These are phyloP conservation scores for Blumeriella jaapii DNA, from an alignment of 2,329 filamentous ascomycete species.

Conservation along the genomic window DNA sequence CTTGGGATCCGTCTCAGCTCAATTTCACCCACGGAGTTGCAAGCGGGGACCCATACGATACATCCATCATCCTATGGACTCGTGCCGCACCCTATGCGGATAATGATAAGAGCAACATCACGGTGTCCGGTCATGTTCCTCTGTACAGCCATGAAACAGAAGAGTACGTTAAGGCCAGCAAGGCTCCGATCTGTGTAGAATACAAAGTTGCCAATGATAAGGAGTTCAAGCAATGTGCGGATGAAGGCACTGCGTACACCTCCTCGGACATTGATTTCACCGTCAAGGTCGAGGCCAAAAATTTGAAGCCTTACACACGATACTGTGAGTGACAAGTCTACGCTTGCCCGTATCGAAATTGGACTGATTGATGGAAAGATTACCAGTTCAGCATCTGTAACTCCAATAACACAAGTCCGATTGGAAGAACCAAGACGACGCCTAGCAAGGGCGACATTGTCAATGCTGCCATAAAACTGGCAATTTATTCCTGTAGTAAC, in stretches of 20 bases:
- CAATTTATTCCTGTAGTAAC: constrained; percentile 62
- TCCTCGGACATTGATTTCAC: constrained; percentile 64
- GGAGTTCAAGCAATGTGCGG: constrained; percentile 35
- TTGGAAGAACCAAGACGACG: constrained; percentile 61
- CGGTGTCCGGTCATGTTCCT: constrained; percentile 33
- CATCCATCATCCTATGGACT: constrained; percentile 46
- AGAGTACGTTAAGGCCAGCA: constrained; percentile 38
- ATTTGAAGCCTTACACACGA: constrained; percentile 48
- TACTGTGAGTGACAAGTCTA: constrained; percentile 34
- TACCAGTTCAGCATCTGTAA: constrained; percentile 61
- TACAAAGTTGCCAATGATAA: constrained; percentile 46
- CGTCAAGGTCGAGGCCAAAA: constrained; percentile 49
- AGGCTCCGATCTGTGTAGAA: constrained; percentile 53
- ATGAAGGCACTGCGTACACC: constrained; percentile 52
- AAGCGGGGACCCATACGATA: constrained; percentile 37
- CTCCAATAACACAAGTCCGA: constrained; percentile 46
- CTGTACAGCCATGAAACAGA: constrained; percentile 39
- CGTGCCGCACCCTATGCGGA: constrained; percentile 34
- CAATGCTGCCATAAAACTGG: constrained; percentile 44
- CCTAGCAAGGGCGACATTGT: constrained; percentile 45
- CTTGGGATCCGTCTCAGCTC: constrained; percentile 32
- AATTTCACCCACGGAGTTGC: constrained; percentile 54
- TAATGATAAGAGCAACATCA: constrained; percentile 35
- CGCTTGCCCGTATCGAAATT: background rate
- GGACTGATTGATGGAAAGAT: constrained; percentile 18